phyloP scores from a whole-genome alignment of 305 asterid species.

The Fraxinus sp. region DNA sequence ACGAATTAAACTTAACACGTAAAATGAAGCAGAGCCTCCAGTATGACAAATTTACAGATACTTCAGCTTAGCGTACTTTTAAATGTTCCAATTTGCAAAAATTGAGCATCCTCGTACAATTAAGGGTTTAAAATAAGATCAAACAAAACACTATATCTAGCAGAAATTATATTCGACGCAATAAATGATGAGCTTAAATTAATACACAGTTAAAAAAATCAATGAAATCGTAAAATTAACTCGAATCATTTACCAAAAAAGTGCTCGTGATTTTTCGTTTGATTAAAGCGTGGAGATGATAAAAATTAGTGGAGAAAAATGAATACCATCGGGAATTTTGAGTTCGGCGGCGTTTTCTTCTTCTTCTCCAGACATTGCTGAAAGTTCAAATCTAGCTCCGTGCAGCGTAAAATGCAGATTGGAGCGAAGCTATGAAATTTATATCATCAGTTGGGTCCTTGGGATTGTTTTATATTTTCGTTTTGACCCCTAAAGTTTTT shows the following conservation, averaged over 20 bases:
- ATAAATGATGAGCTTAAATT: not conserved
- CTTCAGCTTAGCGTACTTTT: not conserved
- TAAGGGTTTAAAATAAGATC: not conserved
- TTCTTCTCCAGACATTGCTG: conserved; percentile 28
- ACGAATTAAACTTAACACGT: not conserved
- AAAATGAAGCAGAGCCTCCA: not conserved
- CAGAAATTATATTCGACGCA: not conserved
- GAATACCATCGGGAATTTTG: conserved; percentile 35
- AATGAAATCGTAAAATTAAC: not conserved
- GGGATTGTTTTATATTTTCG: not conserved
- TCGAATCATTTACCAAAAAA: not conserved
- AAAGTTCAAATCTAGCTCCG: not conserved
- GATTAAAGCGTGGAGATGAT: not conserved
- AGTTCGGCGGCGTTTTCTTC: conserved; percentile 39
- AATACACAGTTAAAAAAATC: not conserved
- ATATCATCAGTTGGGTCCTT: not conserved
- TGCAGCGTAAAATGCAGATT: not conserved
- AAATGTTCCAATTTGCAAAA: not conserved
- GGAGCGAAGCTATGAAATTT: not conserved
- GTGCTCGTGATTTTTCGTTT: not conserved
- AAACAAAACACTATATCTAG: not conserved
- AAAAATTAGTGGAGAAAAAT: not conserved
- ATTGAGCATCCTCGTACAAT: not conserved
- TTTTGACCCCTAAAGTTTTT: not conserved
- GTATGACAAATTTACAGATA: not conserved